Percentiles rank a stretch among this genome's conserved stretches.
Evolutionary conservation across 2,329 filamentous ascomycete species (phyloP).

Genomic region (Clathrospora elynae): DNA sequence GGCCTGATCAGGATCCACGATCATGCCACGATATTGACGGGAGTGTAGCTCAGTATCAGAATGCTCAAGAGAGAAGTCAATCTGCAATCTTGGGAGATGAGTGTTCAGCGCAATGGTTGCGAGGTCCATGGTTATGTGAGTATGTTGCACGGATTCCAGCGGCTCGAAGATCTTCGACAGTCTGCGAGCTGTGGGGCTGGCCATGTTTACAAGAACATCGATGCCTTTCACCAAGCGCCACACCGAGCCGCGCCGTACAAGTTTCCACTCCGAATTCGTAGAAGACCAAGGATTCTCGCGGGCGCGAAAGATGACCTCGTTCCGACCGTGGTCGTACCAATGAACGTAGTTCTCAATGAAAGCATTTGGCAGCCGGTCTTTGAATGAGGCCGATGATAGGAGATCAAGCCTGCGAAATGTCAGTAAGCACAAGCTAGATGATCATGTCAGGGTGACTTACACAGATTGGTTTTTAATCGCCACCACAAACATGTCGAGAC

Average conservation of each 20-base stretch:
- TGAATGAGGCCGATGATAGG: conserved; percentile 41
- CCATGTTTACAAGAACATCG: conserved; percentile 6
- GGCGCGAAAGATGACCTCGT: conserved; percentile 13
- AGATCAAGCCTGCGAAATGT: conserved; percentile 31
- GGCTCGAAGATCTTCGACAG: conserved; percentile 18
- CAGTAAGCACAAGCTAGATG: conserved; percentile 1
- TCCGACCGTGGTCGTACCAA: conserved; percentile 27
- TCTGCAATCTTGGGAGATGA: conserved; percentile 20
- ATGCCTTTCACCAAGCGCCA: conserved; percentile 20
- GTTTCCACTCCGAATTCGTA: conserved; percentile 12
- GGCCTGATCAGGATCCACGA: conserved; percentile 23
- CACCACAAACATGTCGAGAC: conserved; percentile 26
- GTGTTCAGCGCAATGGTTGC: conserved; percentile 7
- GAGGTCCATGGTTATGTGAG: conserved; percentile 18
- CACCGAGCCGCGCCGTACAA: conserved; percentile 8
- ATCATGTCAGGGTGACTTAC: conserved; percentile 6
- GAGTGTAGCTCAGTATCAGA: conserved; percentile 15
- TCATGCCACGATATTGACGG: conserved; percentile 23
- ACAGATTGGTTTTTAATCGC: conserved; percentile 4
- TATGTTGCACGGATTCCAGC: conserved; percentile 14
- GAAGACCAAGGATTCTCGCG: conserved; percentile 6
- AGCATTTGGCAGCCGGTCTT: conserved; percentile 34
- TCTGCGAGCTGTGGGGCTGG: conserved; percentile 6
- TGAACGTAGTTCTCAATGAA: conserved; percentile 30
- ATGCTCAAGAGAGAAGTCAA: conserved; percentile 15